Percentiles rank a stretch among this genome's conserved stretches.
These are phyloP conservation scores for Botryotinia globosa DNA, from an alignment of 2,329 filamentous ascomycete species.

Conservation along the genomic window DNA sequence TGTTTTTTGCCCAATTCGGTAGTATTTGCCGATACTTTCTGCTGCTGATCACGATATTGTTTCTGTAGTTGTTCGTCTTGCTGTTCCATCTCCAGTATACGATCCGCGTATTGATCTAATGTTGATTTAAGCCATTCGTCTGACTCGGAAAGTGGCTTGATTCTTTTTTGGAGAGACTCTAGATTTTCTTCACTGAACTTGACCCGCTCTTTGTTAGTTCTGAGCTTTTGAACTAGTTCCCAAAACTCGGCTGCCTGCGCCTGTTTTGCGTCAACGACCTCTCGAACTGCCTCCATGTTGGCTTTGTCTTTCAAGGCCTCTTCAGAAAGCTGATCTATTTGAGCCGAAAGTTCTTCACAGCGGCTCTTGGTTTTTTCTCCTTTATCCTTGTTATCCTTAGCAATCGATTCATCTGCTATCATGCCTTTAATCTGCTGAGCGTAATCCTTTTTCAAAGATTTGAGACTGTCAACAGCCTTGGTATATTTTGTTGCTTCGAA, in stretches of 20 bases:
- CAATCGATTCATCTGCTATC: constrained; percentile 71
- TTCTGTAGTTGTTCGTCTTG: constrained; percentile 61
- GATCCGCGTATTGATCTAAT: constrained; percentile 74
- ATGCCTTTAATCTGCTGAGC: constrained; percentile 70
- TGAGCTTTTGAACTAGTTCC: constrained; percentile 70
- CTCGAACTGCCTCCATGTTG: constrained; percentile 25
- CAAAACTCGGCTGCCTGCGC: constrained; percentile 71
- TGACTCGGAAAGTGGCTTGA: constrained; percentile 75
- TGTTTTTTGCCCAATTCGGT: constrained; percentile 51
- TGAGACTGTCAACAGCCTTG: constrained; percentile 95
- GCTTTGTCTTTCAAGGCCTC: constrained; percentile 54
- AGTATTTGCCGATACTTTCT: constrained; percentile 46
- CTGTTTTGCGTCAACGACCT: constrained; percentile 64
- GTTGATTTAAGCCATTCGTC: constrained; percentile 72
- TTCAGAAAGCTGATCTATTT: constrained; percentile 60
- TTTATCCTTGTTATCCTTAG: constrained; percentile 80
- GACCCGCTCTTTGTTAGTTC: constrained; percentile 73
- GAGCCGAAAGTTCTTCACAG: constrained; percentile 60
- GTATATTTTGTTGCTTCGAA: constrained; percentile 97
- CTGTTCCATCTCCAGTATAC: constrained; percentile 61
- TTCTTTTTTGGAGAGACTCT: constrained; percentile 65
- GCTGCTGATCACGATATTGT: constrained; percentile 64
- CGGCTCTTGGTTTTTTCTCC: constrained; percentile 69
- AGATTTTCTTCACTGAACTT: constrained; percentile 69
- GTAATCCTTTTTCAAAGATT: constrained; percentile 78